Evolutionary conservation across 2,329 filamentous ascomycete species (phyloP).

Genomic region (Stagonosporopsis rhizophila): DNA sequence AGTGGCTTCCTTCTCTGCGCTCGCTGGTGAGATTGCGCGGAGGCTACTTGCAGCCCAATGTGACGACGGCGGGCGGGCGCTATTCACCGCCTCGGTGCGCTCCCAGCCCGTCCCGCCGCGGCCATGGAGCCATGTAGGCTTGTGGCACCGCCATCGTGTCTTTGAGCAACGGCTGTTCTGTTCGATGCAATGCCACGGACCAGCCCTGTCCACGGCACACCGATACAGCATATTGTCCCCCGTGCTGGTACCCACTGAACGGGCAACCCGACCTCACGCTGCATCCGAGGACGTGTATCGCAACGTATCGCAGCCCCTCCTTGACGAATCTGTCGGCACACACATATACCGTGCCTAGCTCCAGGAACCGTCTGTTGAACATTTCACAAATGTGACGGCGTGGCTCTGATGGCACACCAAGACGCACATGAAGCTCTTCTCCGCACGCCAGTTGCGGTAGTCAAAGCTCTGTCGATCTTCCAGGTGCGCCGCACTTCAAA

Average conservation of each 20-base stretch:
- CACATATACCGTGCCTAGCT: conserved; percentile 23
- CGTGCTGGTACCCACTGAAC: conserved; percentile 34
- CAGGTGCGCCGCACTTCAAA: conserved; percentile 19
- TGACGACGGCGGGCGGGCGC: conserved; percentile 12
- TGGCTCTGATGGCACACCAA: conserved; percentile 26
- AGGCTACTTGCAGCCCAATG: conserved; percentile 15
- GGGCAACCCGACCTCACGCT: conserved; percentile 36
- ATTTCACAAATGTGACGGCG: conserved; percentile 24
- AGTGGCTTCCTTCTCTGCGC: background rate
- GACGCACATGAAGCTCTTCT: conserved; percentile 20
- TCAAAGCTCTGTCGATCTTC: conserved; percentile 42
- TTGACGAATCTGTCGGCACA: conserved; percentile 24
- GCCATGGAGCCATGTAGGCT: conserved; percentile 32
- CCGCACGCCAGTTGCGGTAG: conserved; percentile 33
- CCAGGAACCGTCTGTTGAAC: conserved; percentile 29
- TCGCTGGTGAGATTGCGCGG: conserved; percentile 31
- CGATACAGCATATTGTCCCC: conserved; percentile 28
- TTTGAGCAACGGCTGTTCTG: conserved; percentile 28
- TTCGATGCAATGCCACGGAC: conserved; percentile 23
- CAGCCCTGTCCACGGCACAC: conserved; percentile 22
- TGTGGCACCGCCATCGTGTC: conserved; percentile 35
- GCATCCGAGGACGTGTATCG: conserved; percentile 26
- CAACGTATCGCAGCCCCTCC: conserved; percentile 26
- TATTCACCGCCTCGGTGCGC: conserved; percentile 24
- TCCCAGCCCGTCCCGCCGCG: conserved; percentile 27